phyloP scores from a whole-genome alignment of 139 green algal genomes.

The Chlamydomonas sp. region DNA sequence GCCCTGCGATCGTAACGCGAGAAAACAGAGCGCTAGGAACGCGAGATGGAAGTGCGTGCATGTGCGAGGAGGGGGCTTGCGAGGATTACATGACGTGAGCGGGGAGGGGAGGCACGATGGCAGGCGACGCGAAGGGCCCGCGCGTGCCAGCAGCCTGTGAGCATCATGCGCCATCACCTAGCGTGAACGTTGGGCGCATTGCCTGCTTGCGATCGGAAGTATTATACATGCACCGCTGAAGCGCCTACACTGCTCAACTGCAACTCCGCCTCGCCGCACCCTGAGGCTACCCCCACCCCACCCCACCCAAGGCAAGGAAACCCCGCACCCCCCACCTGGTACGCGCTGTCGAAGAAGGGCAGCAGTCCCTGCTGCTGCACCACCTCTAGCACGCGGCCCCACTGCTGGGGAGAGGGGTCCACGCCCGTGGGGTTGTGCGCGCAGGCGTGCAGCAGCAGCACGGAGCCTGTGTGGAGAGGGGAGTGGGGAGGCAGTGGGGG shows the following conservation, averaged over 20 bases:
- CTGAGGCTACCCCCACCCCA: background rate
- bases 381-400: constrained; percentile 55
- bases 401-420: constrained; percentile 66
- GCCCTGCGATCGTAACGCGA: constrained; percentile 54
- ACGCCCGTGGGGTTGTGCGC: constrained; percentile 75
- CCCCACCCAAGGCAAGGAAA: background rate
- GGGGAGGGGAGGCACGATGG: no score
- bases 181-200: no score
- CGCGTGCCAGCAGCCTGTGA: no score
- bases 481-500: background rate
- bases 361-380: constrained; percentile 41
- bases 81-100: no score
- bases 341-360: constrained; percentile 70
- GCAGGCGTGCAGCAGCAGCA: constrained; percentile 70
- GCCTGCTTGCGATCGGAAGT: no score
- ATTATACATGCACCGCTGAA: no score
- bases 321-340: constrained; percentile 66
- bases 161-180: no score
- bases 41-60: no score
- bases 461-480: constrained; percentile 14
- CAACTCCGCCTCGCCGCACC: background rate
- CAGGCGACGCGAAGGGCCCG: no score
- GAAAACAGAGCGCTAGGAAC: no score
- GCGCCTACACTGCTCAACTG: no score
- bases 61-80: no score